Evolutionary conservation across 176 grass and related monocot species (phyloP).

Genomic region (Triticum timopheevii): DNA sequence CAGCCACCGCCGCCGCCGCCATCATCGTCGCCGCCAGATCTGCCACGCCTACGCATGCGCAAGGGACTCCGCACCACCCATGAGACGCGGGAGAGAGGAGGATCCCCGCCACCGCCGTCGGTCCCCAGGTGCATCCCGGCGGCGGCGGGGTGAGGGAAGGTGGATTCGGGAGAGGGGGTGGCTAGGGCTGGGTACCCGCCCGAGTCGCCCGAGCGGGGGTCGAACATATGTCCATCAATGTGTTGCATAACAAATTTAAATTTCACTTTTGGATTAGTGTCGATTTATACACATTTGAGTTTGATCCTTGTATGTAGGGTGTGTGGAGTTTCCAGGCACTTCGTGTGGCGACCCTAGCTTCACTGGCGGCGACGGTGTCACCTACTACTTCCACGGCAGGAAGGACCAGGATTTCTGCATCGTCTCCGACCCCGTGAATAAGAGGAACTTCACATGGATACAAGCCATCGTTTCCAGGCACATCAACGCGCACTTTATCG

Average conservation of each 20-base stretch:
- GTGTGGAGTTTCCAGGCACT: conserved; percentile 3
- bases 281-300: not conserved
- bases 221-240: not conserved
- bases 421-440: conserved; percentile 37
- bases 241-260: not conserved
- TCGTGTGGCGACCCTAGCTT: conserved; percentile 64
- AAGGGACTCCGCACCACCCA: no score
- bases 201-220: no score
- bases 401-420: conserved; percentile 56
- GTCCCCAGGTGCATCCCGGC: no score
- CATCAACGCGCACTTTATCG: conserved; percentile 69
- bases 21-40: no score
- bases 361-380: conserved; percentile 63
- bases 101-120: no score
- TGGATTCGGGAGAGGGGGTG: no score
- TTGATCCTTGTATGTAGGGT: not conserved
- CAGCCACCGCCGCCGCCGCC: no score
- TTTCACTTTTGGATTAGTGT: not conserved
- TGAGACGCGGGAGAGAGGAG: no score
- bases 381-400: conserved; percentile 65
- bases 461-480: conserved; percentile 52
- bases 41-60: no score
- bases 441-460: conserved; percentile 40
- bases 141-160: no score
- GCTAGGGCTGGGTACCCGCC: no score